Conservation (phyloP, 1,284 basidiomycete species). For the Amylostereum chailletii region DNA sequence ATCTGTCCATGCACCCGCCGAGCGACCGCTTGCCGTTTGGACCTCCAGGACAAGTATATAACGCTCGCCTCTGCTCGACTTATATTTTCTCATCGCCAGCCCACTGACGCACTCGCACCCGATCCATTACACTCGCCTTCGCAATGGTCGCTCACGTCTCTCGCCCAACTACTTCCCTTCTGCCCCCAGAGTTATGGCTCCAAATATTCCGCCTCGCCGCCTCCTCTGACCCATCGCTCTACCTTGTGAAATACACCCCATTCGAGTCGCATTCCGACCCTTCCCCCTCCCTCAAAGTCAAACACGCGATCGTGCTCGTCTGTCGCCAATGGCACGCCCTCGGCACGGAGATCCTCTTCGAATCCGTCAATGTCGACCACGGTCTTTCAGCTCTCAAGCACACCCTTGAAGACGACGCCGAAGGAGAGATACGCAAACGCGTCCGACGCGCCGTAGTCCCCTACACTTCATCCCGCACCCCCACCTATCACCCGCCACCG, state of each 20-base stretch:
- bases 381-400: slow-evolving; percentile 26
- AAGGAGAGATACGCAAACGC: slow-evolving; percentile 14
- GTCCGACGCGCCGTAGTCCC: slow-evolving; percentile 51
- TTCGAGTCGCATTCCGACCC: background rate
- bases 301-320: slow-evolving; percentile 39
- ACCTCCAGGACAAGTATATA: slow-evolving; percentile 7
- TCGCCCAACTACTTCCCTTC: slow-evolving; percentile 4
- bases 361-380: slow-evolving; percentile 35
- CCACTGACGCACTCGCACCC: background rate
- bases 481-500: slow-evolving; percentile 19
- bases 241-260: slow-evolving; percentile 6
- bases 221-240: slow-evolving; percentile 26
- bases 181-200: slow-evolving; percentile 46
- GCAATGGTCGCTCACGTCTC: background rate
- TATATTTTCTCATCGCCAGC: background rate
- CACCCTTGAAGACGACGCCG: slow-evolving; percentile 18
- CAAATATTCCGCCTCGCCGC: slow-evolving; percentile 52
- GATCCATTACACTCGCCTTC: background rate
- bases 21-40: no score
- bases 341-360: slow-evolving; percentile 36
- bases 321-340: slow-evolving; percentile 38
- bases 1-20: no score
- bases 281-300: slow-evolving; percentile 31
- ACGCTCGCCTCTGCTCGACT: background rate
- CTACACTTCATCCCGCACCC: slow-evolving; percentile 41